Conservation (phyloP, 257 asterid genomes). For the Fraxinus quadrangulata region DNA sequence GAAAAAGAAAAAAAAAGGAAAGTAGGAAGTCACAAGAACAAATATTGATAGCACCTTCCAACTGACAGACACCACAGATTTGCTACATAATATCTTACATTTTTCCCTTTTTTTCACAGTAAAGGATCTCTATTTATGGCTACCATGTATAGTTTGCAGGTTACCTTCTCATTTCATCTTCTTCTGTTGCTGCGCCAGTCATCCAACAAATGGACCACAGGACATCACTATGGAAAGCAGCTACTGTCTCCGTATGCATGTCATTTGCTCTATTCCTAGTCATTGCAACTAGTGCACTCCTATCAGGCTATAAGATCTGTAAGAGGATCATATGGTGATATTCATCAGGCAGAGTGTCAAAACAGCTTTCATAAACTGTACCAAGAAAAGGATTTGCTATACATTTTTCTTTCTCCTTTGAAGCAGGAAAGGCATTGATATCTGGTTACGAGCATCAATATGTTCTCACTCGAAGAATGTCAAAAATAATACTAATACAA, state of each 20-base stretch:
- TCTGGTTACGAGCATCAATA: not conserved
- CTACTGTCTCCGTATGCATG: constrained; percentile 47
- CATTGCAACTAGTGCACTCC: constrained; percentile 43
- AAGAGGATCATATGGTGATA: constrained; percentile 70
- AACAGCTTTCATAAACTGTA: constrained; percentile 2
- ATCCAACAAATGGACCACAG: constrained; percentile 43
- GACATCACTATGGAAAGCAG: constrained; percentile 50
- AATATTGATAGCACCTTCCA: not conserved
- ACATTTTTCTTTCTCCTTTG: not conserved
- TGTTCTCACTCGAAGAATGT: not conserved
- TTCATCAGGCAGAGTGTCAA: not conserved
- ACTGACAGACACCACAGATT: not conserved
- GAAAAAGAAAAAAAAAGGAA: too few relatives aligned
- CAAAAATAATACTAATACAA: not conserved
- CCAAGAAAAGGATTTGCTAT: not conserved
- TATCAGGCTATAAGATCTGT: constrained; percentile 75
- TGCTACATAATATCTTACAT: not conserved
- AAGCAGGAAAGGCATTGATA: not conserved
- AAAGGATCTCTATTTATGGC: not conserved
- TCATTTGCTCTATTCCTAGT: constrained; percentile 56
- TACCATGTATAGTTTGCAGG: constrained; percentile 59
- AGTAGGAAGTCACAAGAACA: not conserved
- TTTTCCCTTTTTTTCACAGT: not conserved
- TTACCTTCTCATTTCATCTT: constrained; percentile 67
- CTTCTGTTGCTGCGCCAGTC: constrained; percentile 53